Base-by-base conservation (phyloP, 2,329 filamentous ascomycete species). In the Xylaria sp. region DNA sequence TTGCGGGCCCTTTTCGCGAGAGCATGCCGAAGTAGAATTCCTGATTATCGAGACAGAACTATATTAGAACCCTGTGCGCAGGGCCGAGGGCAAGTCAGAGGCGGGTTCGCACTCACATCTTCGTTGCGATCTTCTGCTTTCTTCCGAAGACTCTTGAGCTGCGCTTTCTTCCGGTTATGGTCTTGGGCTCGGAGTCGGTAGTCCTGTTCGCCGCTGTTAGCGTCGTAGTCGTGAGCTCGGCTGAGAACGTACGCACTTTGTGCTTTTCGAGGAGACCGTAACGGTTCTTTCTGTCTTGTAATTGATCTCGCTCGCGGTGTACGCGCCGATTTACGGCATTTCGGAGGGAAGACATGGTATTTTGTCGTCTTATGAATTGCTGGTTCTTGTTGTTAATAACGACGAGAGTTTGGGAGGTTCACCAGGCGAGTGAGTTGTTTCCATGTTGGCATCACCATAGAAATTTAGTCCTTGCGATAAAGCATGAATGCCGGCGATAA, bases 261-360 rank as follows among this genome's bases (percentile, higher is more conserved):
- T 96, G 92, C 84, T 99, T 98, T 81, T 98, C 96, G 70, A 98
- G 90, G 25, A 98, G 88, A 72, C 96, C 96, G 82, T 94, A 94
- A 84, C 93, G 93, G 55, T 65, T 65, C 73, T 91, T 85, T 62
- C 96, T 93, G 79, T 94, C 70, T 72, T 89, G 82, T 49, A 94
- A 92, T 81, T 98, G 96, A 43, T 93, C 92, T 76, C 96, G 91
- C 86, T 98, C 96, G 75, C 91, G 89, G 82, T 98, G 95, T 74
- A 94, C 91, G 78, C 94, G 93, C 82, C 93, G 89, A 75, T 94
- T 89, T 70, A 94, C 88, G 79, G 87, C 85, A 77, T 90, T 90
- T 71, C 87, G 83, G 80, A 90, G 85, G 2, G 88, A 88, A 15
- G 71, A 73, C 70, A 72, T 72, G 23, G 56, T 54, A 48, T 36